phyloP scores from a whole-genome alignment of 164 flowering plant genomes.

The Paratinospora sagittata region DNA sequence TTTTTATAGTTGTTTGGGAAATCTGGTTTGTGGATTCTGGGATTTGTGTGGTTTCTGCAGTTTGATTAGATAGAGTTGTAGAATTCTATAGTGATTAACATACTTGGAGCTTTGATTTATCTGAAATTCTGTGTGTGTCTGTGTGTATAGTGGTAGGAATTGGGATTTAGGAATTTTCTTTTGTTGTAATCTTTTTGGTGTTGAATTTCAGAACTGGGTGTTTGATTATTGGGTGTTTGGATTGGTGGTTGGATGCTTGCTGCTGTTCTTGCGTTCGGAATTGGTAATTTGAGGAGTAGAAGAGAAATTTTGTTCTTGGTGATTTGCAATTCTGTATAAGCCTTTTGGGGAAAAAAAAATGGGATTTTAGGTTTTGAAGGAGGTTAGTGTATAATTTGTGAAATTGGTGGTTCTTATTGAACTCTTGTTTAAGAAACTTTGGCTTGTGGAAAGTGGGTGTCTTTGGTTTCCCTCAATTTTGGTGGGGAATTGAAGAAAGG shows the following conservation, averaged over 20 bases:
- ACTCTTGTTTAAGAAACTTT: conserved; percentile 1
- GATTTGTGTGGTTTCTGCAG: not conserved
- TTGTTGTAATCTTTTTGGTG: not conserved
- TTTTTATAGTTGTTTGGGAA: not conserved
- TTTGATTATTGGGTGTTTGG: conserved; percentile 4
- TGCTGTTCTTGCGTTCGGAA: conserved; percentile 10
- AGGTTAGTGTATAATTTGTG: conserved; percentile 5
- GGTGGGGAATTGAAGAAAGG: not conserved
- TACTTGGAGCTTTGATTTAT: not conserved
- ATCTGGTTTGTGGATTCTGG: conserved; percentile 1
- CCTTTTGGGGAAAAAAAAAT: conserved; percentile 6
- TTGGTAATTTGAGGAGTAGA: too few relatives aligned
- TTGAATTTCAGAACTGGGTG: conserved; percentile 7
- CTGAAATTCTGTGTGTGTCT: conserved; percentile 1
- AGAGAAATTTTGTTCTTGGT: not conserved
- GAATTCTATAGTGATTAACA: not conserved
- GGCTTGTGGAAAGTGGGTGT: conserved; percentile 4
- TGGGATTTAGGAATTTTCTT: not conserved
- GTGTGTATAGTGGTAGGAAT: not conserved
- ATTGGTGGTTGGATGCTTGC: conserved; percentile 13
- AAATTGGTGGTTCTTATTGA: not conserved
- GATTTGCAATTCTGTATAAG: too few relatives aligned
- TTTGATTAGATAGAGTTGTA: not conserved
- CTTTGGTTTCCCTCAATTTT: conserved; percentile 2
- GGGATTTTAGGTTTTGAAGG: not conserved